Evolutionary conservation across 2,329 filamentous ascomycete genomes (phyloP).

Genomic region (Colletotrichum viniferum): DNA sequence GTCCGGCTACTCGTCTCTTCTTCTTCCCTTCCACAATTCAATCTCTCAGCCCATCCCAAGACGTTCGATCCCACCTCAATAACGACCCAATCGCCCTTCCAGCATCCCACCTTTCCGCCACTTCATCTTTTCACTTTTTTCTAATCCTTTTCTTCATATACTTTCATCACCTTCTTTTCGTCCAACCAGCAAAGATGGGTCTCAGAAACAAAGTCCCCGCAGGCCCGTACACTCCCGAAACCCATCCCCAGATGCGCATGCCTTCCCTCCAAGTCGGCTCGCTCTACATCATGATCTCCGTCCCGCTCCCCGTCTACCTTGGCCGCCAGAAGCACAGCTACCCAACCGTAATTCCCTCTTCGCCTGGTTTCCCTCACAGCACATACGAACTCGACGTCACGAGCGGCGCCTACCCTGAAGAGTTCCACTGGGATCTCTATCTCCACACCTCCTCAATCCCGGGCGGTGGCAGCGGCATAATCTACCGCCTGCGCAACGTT

Average conservation of each 20-base stretch:
- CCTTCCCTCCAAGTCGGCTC: constrained; percentile 1
- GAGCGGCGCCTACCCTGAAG: constrained; percentile 25
- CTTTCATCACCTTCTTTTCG: neutral
- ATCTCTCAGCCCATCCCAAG: neutral
- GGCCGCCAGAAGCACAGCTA: constrained; percentile 3
- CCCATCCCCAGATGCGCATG: neutral
- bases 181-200: neutral
- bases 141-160: neutral
- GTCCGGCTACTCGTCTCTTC: neutral
- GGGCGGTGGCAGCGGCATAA: neutral
- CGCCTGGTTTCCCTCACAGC: constrained; percentile 14
- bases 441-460: constrained; percentile 31
- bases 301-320: constrained; percentile 11
- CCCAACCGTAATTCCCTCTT: neutral
- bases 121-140: neutral
- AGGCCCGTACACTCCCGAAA: neutral
- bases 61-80: neutral
- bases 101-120: neutral
- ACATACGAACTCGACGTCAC: constrained; percentile 24
- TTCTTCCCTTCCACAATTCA: fast-evolving
- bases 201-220: neutral
- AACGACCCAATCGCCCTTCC: neutral
- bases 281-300: constrained; percentile 21
- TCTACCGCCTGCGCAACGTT: constrained; percentile 15
- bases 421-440: constrained; percentile 42